Base-by-base conservation (phyloP, 2,329 filamentous ascomycete species). In the Septoria linicola region DNA sequence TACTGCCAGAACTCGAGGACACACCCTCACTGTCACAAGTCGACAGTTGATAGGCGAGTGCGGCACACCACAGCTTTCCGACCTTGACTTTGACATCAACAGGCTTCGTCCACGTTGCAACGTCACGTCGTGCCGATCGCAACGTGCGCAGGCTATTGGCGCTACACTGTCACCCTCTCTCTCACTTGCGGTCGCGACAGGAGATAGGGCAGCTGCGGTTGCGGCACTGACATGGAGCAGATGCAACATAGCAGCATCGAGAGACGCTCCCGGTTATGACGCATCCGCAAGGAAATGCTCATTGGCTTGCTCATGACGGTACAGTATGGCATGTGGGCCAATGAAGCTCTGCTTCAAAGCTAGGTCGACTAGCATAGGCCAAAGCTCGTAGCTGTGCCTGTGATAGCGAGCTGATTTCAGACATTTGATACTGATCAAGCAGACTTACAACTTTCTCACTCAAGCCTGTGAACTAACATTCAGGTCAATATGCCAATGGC, bases 401-500 rank as follows among this genome's bases (percentile, higher is more conserved):
- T n/a, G n/a, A n/a, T n/a, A n/a, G n/a, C n/a, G n/a, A n/a, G n/a
- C n/a, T n/a, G n/a, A n/a, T n/a, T n/a, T n/a, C n/a, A n/a, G n/a
- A n/a, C n/a, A n/a, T n/a, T n/a, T n/a, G n/a, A n/a, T n/a, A n/a
- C n/a, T n/a, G n/a, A n/a, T n/a, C n/a, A 27, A 27, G 10, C 23
- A 35, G 32, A 35, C n/a, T 35, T n/a, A 14, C 8, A 32, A 19
- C 25, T 5, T 10, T 27, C 23, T 5, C 23, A 27, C 5, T 27
- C 10, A 10, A 5, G 23, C 23, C 23, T 10, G 23, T 27, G 5
- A 27, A 13, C 21, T n/a, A 19, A 31, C 13, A 20, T 11, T 14
- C 20, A 23, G 23, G 10, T 13, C 40, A 59, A 43, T 5, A 76
- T 76, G 66, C 72, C 71, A n/a, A 70, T 68, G 20, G 69, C 68